Evolutionary conservation across 2,329 filamentous ascomycete species (phyloP).

Genomic region (Sporothrix luriei): DNA sequence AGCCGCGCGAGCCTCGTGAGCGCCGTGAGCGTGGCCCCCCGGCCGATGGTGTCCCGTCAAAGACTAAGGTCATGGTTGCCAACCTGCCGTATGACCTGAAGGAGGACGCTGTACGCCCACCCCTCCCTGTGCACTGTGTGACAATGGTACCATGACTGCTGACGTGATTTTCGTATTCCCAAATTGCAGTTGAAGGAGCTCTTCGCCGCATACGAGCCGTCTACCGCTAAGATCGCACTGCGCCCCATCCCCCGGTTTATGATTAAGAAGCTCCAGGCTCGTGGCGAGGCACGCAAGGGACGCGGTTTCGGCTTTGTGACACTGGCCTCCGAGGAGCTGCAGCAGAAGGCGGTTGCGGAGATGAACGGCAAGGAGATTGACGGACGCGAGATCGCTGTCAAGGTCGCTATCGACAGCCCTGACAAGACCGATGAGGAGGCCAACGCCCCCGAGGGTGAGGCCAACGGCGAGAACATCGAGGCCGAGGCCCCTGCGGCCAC

Average conservation of each 20-base stretch:
- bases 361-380: slow-evolving; percentile 99
- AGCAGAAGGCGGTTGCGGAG: slow-evolving; percentile 94
- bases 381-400: slow-evolving; percentile 98
- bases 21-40: slow-evolving; percentile 86
- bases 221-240: slow-evolving; percentile 96
- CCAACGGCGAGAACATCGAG: slow-evolving; percentile 48
- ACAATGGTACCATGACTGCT: neutral
- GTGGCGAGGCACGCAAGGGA: slow-evolving; percentile 97
- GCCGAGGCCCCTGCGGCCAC: slow-evolving; percentile 38
- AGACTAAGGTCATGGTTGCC: slow-evolving; percentile 99
- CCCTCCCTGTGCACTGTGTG: neutral
- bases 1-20: slow-evolving; percentile 58
- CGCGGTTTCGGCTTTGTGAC: slow-evolving; percentile 99
- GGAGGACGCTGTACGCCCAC: slow-evolving; percentile 80
- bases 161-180: slow-evolving; percentile 16
- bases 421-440: slow-evolving; percentile 93
- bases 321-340: slow-evolving; percentile 88
- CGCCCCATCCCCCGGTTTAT: slow-evolving; percentile 99
- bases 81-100: slow-evolving; percentile 98
- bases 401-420: slow-evolving; percentile 99
- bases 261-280: slow-evolving; percentile 99
- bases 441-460: slow-evolving; percentile 53
- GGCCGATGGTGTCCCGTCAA: slow-evolving; percentile 95
- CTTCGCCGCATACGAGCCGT: slow-evolving; percentile 87
- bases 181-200: slow-evolving; percentile 85